These are phyloP conservation scores for Coemansia sp. DNA, from an alignment of 192 early-diverging fungal genomes.

Conservation along the genomic window DNA sequence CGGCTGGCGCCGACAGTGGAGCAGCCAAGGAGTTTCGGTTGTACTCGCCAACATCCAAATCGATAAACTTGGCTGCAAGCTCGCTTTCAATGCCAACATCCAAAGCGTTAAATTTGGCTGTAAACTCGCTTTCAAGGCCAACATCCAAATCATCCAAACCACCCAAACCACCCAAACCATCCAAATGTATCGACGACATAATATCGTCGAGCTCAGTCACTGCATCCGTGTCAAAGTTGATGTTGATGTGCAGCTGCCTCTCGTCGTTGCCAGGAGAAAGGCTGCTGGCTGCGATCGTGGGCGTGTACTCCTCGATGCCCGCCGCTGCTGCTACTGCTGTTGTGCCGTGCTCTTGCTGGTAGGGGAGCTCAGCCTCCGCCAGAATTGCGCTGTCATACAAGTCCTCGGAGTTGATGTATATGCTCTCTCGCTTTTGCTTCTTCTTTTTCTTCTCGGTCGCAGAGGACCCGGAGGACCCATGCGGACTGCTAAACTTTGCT, in stretches of 20 bases:
- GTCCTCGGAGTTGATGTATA: constrained; percentile 40
- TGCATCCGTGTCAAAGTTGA: constrained; percentile 9
- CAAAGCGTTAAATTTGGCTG: not conserved
- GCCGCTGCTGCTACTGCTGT: not conserved
- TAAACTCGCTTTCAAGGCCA: too few relatives aligned
- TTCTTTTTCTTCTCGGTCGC: not conserved
- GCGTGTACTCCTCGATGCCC: constrained; percentile 11
- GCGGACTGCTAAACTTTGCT: not conserved
- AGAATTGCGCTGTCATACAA: constrained; percentile 31
- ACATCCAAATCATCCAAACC: too few relatives aligned
- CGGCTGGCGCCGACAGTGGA: not conserved
- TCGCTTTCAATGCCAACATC: not conserved
- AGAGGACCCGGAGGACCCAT: too few relatives aligned
- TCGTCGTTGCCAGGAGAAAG: constrained; percentile 7
- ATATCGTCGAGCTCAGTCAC: constrained; percentile 3
- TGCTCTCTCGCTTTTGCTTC: constrained; percentile 34
- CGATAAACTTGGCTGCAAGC: not conserved
- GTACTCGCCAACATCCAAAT: not conserved
- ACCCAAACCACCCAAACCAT: too few relatives aligned
- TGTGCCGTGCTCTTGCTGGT: constrained; percentile 29
- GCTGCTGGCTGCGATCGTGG: constrained; percentile 24
- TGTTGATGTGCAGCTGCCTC: not conserved
- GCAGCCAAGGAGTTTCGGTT: not conserved
- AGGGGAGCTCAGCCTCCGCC: constrained; percentile 31
- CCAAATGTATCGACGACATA: too few relatives aligned